A percentile compares a stretch with the other conserved stretches of the same genome.
Conservation (phyloP, 108 stramenopile genomes). For the Discostella stelligeroides region DNA sequence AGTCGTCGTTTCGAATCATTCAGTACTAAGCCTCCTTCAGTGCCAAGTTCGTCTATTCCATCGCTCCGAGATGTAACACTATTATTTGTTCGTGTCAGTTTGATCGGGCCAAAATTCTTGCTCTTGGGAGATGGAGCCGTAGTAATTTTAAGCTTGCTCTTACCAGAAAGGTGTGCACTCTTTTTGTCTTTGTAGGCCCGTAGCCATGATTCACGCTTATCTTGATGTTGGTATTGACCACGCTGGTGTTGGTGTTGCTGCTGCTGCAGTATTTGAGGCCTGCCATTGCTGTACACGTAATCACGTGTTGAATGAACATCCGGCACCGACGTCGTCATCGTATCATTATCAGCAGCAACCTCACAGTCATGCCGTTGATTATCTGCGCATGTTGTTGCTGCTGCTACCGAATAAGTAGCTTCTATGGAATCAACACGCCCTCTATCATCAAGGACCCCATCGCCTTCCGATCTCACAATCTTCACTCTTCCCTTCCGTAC, state of each 20-base stretch:
- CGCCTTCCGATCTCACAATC: slow-evolving; percentile 4
- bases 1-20: slow-evolving; percentile 8
- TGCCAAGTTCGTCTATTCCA: neutral
- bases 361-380: too few relatives aligned
- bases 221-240: neutral
- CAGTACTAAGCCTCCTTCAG: neutral
- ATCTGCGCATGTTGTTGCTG: too few relatives aligned
- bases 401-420: neutral
- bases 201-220: slow-evolving; percentile 2
- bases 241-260: neutral
- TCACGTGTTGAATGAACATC: too few relatives aligned
- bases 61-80: neutral
- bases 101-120: too few relatives aligned
- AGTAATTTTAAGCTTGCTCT: neutral
- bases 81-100: too few relatives aligned
- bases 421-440: neutral
- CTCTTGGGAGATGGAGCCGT: neutral
- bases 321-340: too few relatives aligned
- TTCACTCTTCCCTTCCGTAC: slow-evolving; percentile 18
- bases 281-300: too few relatives aligned
- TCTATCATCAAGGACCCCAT: neutral
- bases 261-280: too few relatives aligned
- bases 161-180: neutral
- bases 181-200: slow-evolving; percentile 1
- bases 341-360: too few relatives aligned